phyloP scores from a whole-genome alignment of 768 basidiomycete genomes.

The Mycena maculata region DNA sequence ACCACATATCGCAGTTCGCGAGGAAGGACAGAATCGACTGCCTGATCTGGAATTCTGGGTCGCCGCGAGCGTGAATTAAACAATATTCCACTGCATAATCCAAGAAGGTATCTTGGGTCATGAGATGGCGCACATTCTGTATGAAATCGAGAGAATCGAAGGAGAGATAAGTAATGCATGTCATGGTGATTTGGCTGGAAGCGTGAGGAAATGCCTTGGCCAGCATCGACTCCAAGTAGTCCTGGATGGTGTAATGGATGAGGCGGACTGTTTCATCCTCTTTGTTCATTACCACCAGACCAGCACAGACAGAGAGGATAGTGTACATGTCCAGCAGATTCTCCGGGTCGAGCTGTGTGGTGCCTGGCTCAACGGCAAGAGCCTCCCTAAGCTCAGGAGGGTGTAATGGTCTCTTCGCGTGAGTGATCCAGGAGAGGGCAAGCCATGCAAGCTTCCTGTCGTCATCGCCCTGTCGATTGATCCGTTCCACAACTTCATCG shows the following conservation, averaged over 20 bases:
- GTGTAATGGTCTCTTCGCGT: neutral
- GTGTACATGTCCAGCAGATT: neutral
- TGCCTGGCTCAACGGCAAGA: neutral
- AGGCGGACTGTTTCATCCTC: neutral
- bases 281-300: neutral
- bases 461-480: neutral
- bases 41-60: neutral
- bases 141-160: neutral
- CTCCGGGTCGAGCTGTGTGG: neutral
- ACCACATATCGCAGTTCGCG: neutral
- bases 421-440: neutral
- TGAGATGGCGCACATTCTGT: neutral
- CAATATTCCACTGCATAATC: slow-evolving; percentile 17
- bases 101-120: neutral
- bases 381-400: neutral
- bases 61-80: neutral
- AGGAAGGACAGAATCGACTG: neutral
- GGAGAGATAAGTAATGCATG: neutral
- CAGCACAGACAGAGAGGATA: neutral
- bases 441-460: neutral
- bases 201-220: neutral
- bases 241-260: neutral
- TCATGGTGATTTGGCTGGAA: neutral
- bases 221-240: neutral
- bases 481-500: neutral